Base-by-base conservation (phyloP, 75 land plant species). In the Sequoia sempervirens region DNA sequence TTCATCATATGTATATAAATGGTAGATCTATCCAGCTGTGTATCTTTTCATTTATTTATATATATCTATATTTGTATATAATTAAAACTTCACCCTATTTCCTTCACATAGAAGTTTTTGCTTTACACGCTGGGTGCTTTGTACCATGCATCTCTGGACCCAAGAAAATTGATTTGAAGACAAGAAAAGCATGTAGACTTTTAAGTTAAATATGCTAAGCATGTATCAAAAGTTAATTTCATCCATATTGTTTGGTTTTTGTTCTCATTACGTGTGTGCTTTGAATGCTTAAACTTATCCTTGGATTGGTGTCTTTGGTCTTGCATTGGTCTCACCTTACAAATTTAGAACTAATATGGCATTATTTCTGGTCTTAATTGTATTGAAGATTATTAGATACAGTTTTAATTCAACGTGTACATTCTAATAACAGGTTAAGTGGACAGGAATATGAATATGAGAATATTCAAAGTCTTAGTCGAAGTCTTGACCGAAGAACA, bases 391-490 rank as follows among this genome's bases (percentile, higher is more conserved):
- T 50, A 12, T 50, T 50, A 13, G 3, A 12, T 37, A 72, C 9
- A 83, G 23, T 40, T 37, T 30, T 38, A 46, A 84, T 30, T 75
- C 43, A 53, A 70, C 23, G 13, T 32, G 28, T 81, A 37, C 26
- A 54, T 43, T 69, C 81, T 36, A 38, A 54, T 87, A 72, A 46
- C 45, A 92, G 94, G 89, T 64, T 81, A 30, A 91, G 91, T 88
- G 92, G 90, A 64, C 92, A 84, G 38, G 97, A 92, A 54, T 95
- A 93, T 80, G 97, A 92, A 47, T 91, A 90, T 41, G 92, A 88
- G 30, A 83, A 87, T 40, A 84, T 84, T 73, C 90, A 76, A 28
- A 85, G 81, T 81, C 81, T 90, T 73, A 14, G 82, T 23, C 86
- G 93, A 50, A 89, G 91, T 75, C 82, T 91, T 74, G 18, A 82